Percentiles rank a stretch among this genome's conserved stretches.
These are phyloP conservation scores for Prunella vulgaris DNA, from an alignment of 257 asterid species.

Conservation along the genomic window DNA sequence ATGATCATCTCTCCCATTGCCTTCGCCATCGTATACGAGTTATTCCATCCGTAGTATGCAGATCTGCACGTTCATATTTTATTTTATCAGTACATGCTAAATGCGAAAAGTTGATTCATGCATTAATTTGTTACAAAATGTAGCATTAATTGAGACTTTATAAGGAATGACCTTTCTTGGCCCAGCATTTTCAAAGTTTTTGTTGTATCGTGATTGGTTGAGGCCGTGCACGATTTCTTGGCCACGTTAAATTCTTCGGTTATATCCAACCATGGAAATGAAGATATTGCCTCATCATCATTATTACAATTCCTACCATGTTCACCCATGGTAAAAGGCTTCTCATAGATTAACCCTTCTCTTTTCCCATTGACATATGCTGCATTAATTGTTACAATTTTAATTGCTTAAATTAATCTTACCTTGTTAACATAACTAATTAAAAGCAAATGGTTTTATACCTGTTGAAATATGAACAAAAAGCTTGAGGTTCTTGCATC, in stretches of 20 bases:
- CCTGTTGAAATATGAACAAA: neutral
- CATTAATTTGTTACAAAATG: too few species aligned
- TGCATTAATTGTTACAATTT: neutral
- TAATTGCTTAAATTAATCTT: too few species aligned
- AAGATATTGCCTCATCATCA: neutral
- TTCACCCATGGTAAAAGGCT: neutral
- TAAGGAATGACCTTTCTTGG: neutral
- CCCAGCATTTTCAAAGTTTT: neutral
- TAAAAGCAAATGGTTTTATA: neutral
- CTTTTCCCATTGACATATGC: neutral
- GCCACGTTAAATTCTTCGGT: neutral
- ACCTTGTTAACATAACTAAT: too few species aligned
- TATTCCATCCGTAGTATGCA: slow-evolving; percentile 21
- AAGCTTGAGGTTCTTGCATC: neutral
- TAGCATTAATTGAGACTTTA: too few species aligned
- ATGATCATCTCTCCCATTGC: slow-evolving; percentile 42
- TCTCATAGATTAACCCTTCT: neutral
- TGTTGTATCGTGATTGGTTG: neutral
- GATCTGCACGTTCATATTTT: slow-evolving; percentile 19
- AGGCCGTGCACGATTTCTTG: neutral
- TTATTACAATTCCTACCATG: neutral
- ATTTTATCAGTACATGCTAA: too few species aligned
- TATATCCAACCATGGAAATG: neutral
- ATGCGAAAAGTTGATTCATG: too few species aligned
- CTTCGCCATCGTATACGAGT: slow-evolving; percentile 29